phyloP scores from a whole-genome alignment of 495 filamentous ascomycete genomes.

The Penicillium samsonianum region DNA sequence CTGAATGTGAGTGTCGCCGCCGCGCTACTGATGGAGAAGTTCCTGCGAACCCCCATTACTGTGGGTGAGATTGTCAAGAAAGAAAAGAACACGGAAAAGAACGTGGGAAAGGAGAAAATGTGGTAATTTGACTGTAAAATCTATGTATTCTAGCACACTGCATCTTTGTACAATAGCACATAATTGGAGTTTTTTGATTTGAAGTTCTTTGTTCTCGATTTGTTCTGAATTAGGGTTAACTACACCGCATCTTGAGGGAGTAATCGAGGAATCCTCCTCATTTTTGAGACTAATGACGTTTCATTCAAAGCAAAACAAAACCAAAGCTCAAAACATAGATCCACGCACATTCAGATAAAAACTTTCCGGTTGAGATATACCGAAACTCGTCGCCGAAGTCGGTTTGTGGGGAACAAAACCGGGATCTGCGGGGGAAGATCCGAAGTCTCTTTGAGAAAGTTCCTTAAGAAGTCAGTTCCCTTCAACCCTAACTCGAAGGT shows the following conservation, averaged over 20 bases:
- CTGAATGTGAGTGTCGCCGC: conserved; percentile 88
- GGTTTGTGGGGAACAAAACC: conserved; percentile 15
- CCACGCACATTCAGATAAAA: too few relatives aligned
- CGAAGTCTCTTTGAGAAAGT: neutral
- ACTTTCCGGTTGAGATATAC: conserved; percentile 15
- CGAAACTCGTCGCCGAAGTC: conserved; percentile 18
- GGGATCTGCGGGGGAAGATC: conserved; percentile 1
- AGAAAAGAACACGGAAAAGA: conserved; percentile 5
- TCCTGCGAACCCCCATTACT: conserved; percentile 50
- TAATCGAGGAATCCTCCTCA: neutral
- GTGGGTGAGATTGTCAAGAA: conserved; percentile 31
- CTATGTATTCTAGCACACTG: conserved; percentile 13
- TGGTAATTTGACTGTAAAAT: conserved; percentile 23
- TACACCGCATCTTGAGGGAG: too few relatives aligned
- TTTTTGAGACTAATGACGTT: neutral
- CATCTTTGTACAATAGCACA: conserved; percentile 20
- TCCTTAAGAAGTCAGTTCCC: neutral
- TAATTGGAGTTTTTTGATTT: conserved; percentile 9
- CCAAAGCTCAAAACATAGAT: neutral
- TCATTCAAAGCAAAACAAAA: neutral
- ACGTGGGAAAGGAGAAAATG: conserved; percentile 16
- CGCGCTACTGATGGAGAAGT: conserved; percentile 68
- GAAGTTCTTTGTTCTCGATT: neutral
- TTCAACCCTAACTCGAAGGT: too few relatives aligned
- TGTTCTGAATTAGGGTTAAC: neutral